Base-by-base conservation (phyloP, 2,329 filamentous ascomycete genomes). In the Fusarium bactridioides region DNA sequence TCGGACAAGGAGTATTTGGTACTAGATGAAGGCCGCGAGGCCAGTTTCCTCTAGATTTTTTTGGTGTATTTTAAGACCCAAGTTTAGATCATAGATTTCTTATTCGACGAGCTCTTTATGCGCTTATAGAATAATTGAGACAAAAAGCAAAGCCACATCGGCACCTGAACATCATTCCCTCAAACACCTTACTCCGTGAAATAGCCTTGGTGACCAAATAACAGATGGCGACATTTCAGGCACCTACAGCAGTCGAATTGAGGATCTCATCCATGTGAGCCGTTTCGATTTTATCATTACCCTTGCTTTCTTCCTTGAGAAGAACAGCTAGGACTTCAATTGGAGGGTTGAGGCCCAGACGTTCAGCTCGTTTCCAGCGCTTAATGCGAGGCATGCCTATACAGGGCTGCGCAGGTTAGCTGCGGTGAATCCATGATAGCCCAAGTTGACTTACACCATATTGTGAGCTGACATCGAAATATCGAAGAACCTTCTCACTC, bases 1-100 rank as follows among this genome's bases (percentile, higher is more conserved):
- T 82, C 88, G 95, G 72, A 97, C 95, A 47, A 89, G 95, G 79
- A 97, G 94, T 78, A 97, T 98, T 69, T 98, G 95, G 95, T 98
- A 98, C 81, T 98, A 82, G 71, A 69, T 33, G 61, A 47, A 61
- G 43, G 60, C 61, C 65, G 47, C 65, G 21, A 70, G 68, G 56
- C 62, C 37, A 40, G 18, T 35, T 54, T 27, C 51, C 59, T 65
- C 55, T 61, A 69, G 51, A 67, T 55, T 58, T 53, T 50, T 25
- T 48, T 35, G 40, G 31, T 60, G 37, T 58, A 35, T 63, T 61
- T 62, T 35, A 37, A 47, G 47, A 48, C 53, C 48, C 54, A 43
- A 61, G 56, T 69, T 74, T 55, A 47, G 57, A 50, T 67, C 57
- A 74, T 72, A 77, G 70, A 75, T 64, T 59, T 61, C 45, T 57